Evolutionary conservation across 23 red algal genomes (phyloP).

Genomic region (Chondrus crispus): DNA sequence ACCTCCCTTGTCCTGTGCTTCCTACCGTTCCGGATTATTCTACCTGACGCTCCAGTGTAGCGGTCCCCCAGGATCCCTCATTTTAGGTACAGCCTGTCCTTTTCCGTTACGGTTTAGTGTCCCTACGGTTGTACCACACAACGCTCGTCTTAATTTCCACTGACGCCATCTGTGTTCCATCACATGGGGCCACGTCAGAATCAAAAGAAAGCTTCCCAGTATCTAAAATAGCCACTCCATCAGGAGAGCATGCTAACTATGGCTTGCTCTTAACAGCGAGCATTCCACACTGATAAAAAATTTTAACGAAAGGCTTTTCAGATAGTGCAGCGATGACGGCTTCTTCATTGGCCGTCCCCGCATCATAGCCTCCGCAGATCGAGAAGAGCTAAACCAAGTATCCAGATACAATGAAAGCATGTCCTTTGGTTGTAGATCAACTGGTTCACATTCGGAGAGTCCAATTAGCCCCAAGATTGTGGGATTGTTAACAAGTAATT

Average conservation of each 20-base stretch:
- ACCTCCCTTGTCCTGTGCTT: too few species aligned
- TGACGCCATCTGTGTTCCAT: too few species aligned
- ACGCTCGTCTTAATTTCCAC: too few species aligned
- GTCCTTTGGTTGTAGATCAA: background rate
- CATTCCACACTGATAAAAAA: background rate
- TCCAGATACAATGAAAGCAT: background rate
- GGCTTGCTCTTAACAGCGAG: background rate
- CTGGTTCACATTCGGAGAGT: background rate
- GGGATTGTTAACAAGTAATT: background rate
- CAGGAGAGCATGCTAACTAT: background rate
- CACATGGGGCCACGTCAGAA: too few species aligned
- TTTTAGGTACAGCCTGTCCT: too few species aligned
- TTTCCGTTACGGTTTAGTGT: too few species aligned
- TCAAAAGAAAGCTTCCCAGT: background rate
- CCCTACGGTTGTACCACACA: too few species aligned
- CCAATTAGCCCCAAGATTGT: background rate
- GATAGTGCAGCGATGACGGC: background rate
- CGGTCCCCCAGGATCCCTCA: too few species aligned
- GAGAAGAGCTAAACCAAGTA: background rate
- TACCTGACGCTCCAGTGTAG: too few species aligned
- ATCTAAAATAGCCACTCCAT: background rate
- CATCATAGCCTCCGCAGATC: background rate
- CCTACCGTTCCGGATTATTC: too few species aligned
- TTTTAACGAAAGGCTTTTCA: background rate
- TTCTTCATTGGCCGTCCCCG: background rate